Evolutionary conservation across 805 yeast species (phyloP).

Genomic region (Candida ascalaphidarum): DNA sequence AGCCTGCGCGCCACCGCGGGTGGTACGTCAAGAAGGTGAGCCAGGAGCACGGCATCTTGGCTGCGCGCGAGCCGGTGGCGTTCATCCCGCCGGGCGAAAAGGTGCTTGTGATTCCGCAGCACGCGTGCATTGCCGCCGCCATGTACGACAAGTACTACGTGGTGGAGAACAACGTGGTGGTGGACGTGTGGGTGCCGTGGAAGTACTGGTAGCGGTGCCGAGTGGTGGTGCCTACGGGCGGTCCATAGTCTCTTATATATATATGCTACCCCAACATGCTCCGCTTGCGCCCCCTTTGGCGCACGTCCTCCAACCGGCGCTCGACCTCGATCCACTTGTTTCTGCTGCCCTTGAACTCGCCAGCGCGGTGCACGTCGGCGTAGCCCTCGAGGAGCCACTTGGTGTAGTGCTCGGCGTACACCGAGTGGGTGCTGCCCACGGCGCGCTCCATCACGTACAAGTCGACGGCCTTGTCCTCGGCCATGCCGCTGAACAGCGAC

Average conservation of each 20-base stretch:
- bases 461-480: conserved; percentile 97
- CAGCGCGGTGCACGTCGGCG: conserved; percentile 22
- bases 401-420: conserved; percentile 53
- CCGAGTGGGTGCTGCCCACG: conserved; percentile 81
- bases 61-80: conserved; percentile 29
- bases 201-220: conserved; percentile 6
- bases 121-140: conserved; percentile 64
- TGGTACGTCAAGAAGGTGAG: conserved; percentile 65
- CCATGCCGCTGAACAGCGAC: conserved; percentile 62
- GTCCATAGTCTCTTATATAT: no score
- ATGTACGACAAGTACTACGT: conserved; percentile 51
- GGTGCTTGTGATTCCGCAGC: conserved; percentile 57
- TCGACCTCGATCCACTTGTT: conserved; percentile 45
- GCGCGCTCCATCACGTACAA: conserved; percentile 92
- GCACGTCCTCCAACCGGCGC: conserved; percentile 68
- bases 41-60: conserved; percentile 74
- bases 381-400: conserved; percentile 72
- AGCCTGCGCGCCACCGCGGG: conserved; percentile 33
- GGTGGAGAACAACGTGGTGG: conserved; percentile 40
- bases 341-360: conserved; percentile 22
- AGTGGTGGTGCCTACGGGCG: no score
- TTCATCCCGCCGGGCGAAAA: conserved; percentile 48
- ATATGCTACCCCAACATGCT: conserved; percentile 87
- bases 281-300: conserved; percentile 90
- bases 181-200: conserved; percentile 57